These are phyloP conservation scores for Cydonia oblonga DNA, from an alignment of 331 rosid species.

Conservation along the genomic window DNA sequence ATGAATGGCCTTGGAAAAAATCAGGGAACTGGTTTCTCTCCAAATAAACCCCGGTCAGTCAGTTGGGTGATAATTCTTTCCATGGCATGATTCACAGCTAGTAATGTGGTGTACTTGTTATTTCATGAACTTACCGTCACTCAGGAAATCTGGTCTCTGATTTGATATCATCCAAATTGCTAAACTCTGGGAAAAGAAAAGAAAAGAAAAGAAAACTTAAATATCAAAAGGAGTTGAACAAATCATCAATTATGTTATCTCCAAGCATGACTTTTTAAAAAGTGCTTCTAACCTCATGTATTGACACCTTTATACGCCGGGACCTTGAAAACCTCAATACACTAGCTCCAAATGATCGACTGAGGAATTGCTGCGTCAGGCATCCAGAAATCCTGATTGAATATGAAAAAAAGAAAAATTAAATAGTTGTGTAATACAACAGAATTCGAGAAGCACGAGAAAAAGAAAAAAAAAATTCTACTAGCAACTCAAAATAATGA, in stretches of 20 bases:
- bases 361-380: background rate
- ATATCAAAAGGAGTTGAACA: background rate
- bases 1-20: background rate
- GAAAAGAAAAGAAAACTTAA: background rate
- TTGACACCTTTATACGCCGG: background rate
- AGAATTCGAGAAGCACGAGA: background rate
- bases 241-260: background rate
- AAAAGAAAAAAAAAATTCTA: background rate
- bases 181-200: background rate
- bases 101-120: background rate
- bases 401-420: background rate
- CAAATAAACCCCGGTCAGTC: background rate
- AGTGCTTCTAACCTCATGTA: background rate
- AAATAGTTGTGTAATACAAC: background rate
- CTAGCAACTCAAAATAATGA: background rate
- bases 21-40: background rate
- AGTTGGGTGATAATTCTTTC: background rate
- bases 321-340: background rate
- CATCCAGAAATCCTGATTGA: background rate
- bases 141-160: background rate
- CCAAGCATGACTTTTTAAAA: background rate
- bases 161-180: background rate
- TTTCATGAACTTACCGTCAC: background rate
- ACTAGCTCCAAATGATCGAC: background rate
- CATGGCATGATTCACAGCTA: background rate